These are phyloP conservation scores for Schoenoplectus tabernaemontani DNA, from an alignment of 202 grass and related monocot species.

Conservation along the genomic window DNA sequence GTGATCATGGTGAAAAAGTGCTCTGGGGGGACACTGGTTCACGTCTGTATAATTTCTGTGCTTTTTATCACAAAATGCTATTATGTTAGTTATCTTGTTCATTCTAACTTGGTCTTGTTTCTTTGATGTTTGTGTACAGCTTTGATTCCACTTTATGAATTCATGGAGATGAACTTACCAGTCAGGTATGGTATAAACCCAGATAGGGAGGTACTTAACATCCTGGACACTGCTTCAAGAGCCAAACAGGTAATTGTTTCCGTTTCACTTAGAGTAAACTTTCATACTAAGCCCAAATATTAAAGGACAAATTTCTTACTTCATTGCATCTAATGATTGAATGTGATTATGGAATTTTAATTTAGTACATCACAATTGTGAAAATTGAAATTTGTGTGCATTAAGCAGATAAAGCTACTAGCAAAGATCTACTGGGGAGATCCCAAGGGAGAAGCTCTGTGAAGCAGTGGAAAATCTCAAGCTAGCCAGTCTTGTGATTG, in stretches of 20 bases:
- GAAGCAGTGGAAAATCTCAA: constrained; percentile 74
- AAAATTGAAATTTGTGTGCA: not conserved
- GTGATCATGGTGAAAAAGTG: constrained; percentile 47
- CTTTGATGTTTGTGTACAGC: constrained; percentile 29
- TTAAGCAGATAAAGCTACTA: constrained; percentile 57
- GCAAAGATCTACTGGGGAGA: constrained; percentile 92
- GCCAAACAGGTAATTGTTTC: constrained; percentile 47
- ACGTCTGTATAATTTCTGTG: constrained; percentile 24
- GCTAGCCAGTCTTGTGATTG: constrained; percentile 52
- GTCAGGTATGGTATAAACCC: constrained; percentile 50
- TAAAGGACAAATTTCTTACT: not conserved
- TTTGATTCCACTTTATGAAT: constrained; percentile 74
- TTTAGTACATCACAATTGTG: not conserved
- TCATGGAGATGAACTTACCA: constrained; percentile 63
- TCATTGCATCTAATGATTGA: not conserved
- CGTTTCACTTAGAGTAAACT: not conserved
- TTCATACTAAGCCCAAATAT: not conserved
- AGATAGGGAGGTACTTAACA: constrained; percentile 50
- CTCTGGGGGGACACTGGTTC: constrained; percentile 66
- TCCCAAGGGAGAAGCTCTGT: constrained; percentile 80
- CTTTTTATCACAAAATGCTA: not conserved
- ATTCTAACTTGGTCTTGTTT: not conserved
- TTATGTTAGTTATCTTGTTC: not conserved
- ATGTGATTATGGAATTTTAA: not conserved
- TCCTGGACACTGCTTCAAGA: constrained; percentile 48